Evolutionary conservation across 352 stramenopile species (phyloP).

Genomic region (Phytophthora litchii): DNA sequence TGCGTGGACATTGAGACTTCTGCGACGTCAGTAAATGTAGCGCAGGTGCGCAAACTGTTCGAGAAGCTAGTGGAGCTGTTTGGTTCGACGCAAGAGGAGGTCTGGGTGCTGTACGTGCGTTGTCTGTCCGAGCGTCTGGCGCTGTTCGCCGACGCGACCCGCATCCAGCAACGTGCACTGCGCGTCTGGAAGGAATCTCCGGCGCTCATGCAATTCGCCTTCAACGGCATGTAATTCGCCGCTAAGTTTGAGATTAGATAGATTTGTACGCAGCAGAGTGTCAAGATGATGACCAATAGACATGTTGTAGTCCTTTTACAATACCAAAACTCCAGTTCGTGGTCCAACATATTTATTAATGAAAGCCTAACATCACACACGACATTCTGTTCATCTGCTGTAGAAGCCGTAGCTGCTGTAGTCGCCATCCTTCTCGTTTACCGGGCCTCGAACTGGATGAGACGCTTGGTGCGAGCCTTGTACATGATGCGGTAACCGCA

Average conservation of each 20-base stretch:
- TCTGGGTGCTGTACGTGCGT: slow-evolving; percentile 77
- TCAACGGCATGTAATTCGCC: slow-evolving; percentile 30
- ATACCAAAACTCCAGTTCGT: not conserved
- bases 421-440: no score
- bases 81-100: slow-evolving; percentile 55
- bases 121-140: slow-evolving; percentile 38
- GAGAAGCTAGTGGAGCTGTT: slow-evolving; percentile 88
- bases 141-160: slow-evolving; percentile 68
- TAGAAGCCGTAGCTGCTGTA: not conserved
- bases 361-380: slow-evolving; percentile 24
- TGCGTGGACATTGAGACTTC: slow-evolving; percentile 81
- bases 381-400: not conserved
- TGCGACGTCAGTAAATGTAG: slow-evolving; percentile 34
- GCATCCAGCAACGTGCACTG: slow-evolving; percentile 71
- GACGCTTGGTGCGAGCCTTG: slow-evolving; percentile 96
- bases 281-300: slow-evolving; percentile 21
- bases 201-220: slow-evolving; percentile 57
- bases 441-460: slow-evolving; percentile 92
- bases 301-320: slow-evolving; percentile 16
- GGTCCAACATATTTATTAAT: slow-evolving; percentile 45
- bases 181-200: slow-evolving; percentile 70
- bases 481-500: slow-evolving; percentile 98
- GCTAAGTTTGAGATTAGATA: slow-evolving; percentile 21
- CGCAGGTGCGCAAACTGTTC: slow-evolving; percentile 68
- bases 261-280: slow-evolving; percentile 25